Evolutionary conservation across 208 protist genomes (phyloP), one percentile per base, ranked within the genome.

Genomic region (Giardia muris): DNA sequence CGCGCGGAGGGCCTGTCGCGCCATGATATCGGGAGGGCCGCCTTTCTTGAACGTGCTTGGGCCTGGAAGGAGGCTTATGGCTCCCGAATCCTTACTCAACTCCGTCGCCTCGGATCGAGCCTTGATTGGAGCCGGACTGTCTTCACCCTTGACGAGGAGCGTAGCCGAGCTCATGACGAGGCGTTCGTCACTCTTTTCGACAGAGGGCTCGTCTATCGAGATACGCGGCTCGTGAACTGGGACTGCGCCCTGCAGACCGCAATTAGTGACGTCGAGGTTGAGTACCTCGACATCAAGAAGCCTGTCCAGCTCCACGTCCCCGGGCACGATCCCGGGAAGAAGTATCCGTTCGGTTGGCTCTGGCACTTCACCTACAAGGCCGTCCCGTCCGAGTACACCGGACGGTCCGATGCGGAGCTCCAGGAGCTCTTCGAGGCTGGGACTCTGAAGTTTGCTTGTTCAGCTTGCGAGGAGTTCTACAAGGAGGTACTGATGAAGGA

Each of bases 191-290:
- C 95, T 67, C 93, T 99, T 89, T 96, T 97, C 95, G 96, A 99
- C 67, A 95, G 98, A 87, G 97, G 97, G 19, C 87, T 98, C 0
- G 97, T 99, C 92, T 97, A 98, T 94, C 95, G 99, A 86, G 87
- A 90, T 91, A 43, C 96, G 4, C 95, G 98, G n/a, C 95, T 99
- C 1, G 97, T 99, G 87, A 99, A 99, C 95, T 99, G 98, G 98
- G 98, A 97, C 94, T 98, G 97, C 93, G 91, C 95, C 45, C 95
- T 99, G 46, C 96, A 99, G 94, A 98, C 98, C 67, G 98, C 98
- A 88, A 99, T 99, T 93, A 99, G 98, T 42, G 98, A 99, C 94
- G 96, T 99, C 4, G 98, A 99, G 96, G 97, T 99, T 22, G 96
- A 97, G 87, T 97, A 98, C 91, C 94, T 94, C 0, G 96, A 97